Evolutionary conservation across 2,329 filamentous ascomycete species (phyloP), one percentile per base, ranked within the genome.

Genomic region (Ceratocystis colombiana): DNA sequence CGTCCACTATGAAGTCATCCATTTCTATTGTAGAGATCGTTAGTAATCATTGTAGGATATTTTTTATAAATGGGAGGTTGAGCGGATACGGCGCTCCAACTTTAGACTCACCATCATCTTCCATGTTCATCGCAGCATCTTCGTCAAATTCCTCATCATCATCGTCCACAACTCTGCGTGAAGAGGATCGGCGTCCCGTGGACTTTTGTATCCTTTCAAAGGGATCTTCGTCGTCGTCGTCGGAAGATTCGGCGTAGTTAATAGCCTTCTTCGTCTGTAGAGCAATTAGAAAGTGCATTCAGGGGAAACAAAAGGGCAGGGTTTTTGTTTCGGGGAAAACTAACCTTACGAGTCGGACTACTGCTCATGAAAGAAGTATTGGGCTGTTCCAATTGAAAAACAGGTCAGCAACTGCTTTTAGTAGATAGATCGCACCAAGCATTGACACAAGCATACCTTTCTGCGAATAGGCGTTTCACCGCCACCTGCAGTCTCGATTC

Each of bases 181-280:
- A 71, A 62, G 78, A 77, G 65, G 72, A 73, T 44, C 76, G 77
- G 68, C 74, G 77, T 66, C 75, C 44, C 12, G 44, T 63, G 12
- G 73, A 37, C 44, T 63, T 46, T 57, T 65, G 50, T 28, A 70
- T 67, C 45, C 69, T 66, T 5, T 68, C 59, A 59, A 70, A 70
- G 12, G 68, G 68, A 62, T 90, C 88, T 12, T 90, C 88, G 65
- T 90, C 88, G 64, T 90, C 87, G 64, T 90, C 88, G 59, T 89
- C 88, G 57, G 89, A 90, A 1, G 89, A 91, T 72, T 96, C 92
- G 69, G 88, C 87, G 74, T 97, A 97, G 73, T 82, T 94, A 70
- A 94, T 82, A 0, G 74, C 74, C 72, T 82, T 84, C 71, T 79
- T 84, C 2, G 73, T 74, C 82, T 84, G 64, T 0, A 62, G 15